Evolutionary conservation across 2,329 filamentous ascomycete genomes (phyloP).

Genomic region (Beauveria rudraprayagi): DNA sequence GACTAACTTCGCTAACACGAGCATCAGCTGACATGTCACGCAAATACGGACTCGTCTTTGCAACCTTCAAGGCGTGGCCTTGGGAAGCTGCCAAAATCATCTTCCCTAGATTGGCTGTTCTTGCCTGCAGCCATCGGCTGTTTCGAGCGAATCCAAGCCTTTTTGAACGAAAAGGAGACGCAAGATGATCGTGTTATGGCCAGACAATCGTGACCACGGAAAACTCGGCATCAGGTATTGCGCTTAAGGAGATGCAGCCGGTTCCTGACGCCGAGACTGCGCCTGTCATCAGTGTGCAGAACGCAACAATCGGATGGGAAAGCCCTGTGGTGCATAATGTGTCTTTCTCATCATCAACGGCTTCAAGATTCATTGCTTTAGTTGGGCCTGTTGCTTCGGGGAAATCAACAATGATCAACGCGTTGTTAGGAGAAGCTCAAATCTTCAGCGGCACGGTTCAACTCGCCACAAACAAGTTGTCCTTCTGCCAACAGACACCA

Average conservation of each 20-base stretch:
- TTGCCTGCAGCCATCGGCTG: conserved; percentile 4
- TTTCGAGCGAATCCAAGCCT: conserved; percentile 10
- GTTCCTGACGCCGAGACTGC: neutral
- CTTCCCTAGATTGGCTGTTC: neutral
- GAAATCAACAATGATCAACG: conserved; percentile 8
- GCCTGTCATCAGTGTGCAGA: conserved; percentile 7
- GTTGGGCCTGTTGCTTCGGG: conserved; percentile 6
- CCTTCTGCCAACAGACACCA: conserved; percentile 8
- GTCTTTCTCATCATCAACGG: conserved; percentile 5
- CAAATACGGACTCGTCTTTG: conserved; percentile 1
- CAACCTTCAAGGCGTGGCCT: conserved; percentile 4
- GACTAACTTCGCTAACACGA: neutral
- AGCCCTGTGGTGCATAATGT: conserved; percentile 11
- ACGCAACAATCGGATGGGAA: conserved; percentile 10
- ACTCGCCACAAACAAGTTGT: neutral
- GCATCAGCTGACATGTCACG: neutral
- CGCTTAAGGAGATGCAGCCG: neutral
- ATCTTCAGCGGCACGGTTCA: neutral
- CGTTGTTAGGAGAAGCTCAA: conserved; percentile 5
- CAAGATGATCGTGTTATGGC: conserved; percentile 6
- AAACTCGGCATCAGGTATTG: neutral
- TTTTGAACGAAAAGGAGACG: conserved; percentile 4
- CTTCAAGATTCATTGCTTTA: conserved; percentile 4
- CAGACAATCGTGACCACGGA: neutral
- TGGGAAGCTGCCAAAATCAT: neutral